Percentiles rank a stretch among this genome's conserved stretches.
phyloP scores from a whole-genome alignment of 371 early-diverging fungal genomes.

The Mucor racemosus region DNA sequence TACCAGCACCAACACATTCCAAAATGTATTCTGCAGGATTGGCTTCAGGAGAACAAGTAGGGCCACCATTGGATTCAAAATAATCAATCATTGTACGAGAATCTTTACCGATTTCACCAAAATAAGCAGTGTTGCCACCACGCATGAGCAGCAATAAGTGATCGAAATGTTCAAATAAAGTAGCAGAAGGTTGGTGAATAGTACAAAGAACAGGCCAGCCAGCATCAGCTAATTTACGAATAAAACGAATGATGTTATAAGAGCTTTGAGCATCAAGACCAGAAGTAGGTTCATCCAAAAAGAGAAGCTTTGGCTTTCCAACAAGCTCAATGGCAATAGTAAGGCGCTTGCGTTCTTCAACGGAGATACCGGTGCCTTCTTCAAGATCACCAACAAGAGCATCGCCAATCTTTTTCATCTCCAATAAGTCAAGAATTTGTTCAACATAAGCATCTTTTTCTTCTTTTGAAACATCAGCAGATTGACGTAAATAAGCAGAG shows the following conservation, averaged over 20 bases:
- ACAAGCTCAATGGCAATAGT: conserved; percentile 77
- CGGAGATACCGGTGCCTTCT: conserved; percentile 62
- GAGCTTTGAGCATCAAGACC: conserved; percentile 74
- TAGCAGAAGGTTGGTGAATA: conserved; percentile 86
- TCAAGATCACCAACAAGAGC: conserved; percentile 63
- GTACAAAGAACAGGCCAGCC: conserved; percentile 78
- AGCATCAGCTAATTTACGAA: conserved; percentile 71
- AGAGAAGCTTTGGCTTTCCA: conserved; percentile 75
- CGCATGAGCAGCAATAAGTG: conserved; percentile 74
- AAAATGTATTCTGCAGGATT: conserved; percentile 80
- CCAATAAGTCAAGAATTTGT: conserved; percentile 66
- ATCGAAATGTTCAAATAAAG: conserved; percentile 84
- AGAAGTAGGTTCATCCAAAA: conserved; percentile 89
- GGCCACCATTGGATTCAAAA: conserved; percentile 68
- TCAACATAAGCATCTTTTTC: conserved; percentile 74
- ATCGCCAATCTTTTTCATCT: conserved; percentile 66
- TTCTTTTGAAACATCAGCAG: conserved; percentile 55
- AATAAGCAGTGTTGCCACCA: conserved; percentile 76
- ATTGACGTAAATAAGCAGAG: conserved; percentile 74
- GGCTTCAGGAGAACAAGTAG: conserved; percentile 57
- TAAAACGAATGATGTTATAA: conserved; percentile 73
- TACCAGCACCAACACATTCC: conserved; percentile 67
- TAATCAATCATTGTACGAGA: conserved; percentile 59
- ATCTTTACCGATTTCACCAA: conserved; percentile 73
- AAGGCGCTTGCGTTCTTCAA: conserved; percentile 69